Evolutionary conservation across 2,329 filamentous ascomycete genomes (phyloP), one percentile per base, ranked within the genome.

Genomic region (Ciborinia camelliae): DNA sequence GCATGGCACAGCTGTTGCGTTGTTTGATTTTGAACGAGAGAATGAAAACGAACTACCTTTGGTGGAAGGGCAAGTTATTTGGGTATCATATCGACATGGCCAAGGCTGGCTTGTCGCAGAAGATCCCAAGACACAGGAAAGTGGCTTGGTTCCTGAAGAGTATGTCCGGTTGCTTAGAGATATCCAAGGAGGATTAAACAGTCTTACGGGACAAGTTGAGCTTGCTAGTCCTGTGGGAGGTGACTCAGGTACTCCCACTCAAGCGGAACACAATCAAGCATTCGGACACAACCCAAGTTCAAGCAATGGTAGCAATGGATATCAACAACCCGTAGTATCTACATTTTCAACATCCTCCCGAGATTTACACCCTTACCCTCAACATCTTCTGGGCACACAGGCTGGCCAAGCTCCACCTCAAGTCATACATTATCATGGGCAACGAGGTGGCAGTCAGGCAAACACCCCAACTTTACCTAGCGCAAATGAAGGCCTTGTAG

Each of bases 71-170:
- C 95, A 99, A 74, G 91, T 97, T 65, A 97, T 99, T 64, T 90
- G 95, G 81, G 93, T 99, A 30, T 96, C 92, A 20, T 99, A 98
- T 76, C 86, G 95, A 51, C 93, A 98, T 75, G 94, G 94, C 20
- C 92, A 98, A 78, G 95, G 95, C 63, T 99, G 95, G 95, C 83
- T 99, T 60, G 95, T 99, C 30, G 95, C 95, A 4, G 91, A 97
- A 78, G 95, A 99, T 73, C 93, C 94, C 15, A 93, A 92, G 76
- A 97, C 92, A 0, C 92, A 87, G 70, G 95, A 99, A 78, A 96
- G 92, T 73, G 95, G 95, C 0, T 82, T 99, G 43, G 95, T 99
- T 1, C 95, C 95, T 0, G 95, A 99, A 77, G 93, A 96, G 77
- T 99, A 98, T 75, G 95, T 99, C 50, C 88, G 95, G 20, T 81